Conservation (phyloP, 176 grass and related monocot species). For the Musa schizocarpa region DNA sequence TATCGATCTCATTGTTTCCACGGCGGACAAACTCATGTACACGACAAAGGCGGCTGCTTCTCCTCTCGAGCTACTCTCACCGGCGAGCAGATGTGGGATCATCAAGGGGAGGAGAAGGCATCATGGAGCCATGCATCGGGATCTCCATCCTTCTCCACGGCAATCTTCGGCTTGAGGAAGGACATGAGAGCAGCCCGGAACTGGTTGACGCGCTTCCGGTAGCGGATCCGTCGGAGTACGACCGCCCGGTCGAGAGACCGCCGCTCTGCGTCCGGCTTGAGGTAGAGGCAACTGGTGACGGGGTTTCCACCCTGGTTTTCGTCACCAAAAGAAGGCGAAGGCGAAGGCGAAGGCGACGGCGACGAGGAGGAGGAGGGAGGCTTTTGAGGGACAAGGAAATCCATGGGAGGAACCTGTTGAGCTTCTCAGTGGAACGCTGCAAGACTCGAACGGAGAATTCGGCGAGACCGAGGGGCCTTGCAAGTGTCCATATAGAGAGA, state of each 20-base stretch:
- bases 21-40: too few relatives aligned
- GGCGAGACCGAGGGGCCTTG: too few relatives aligned
- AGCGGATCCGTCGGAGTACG: conserved; percentile 66
- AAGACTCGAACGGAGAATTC: too few relatives aligned
- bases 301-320: not conserved
- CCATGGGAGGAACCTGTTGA: conserved; percentile 20
- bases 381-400: conserved; percentile 33
- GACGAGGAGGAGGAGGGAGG: not conserved
- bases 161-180: conserved; percentile 26
- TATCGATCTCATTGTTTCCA: too few relatives aligned
- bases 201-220: conserved; percentile 50
- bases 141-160: conserved; percentile 21
- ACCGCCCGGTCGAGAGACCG: conserved; percentile 45
- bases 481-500: too few relatives aligned
- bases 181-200: conserved; percentile 29
- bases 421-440: too few relatives aligned
- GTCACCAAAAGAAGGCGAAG: not conserved
- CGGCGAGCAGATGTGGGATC: too few relatives aligned
- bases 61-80: too few relatives aligned
- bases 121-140: conserved; percentile 39
- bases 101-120: conserved; percentile 57
- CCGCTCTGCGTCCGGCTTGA: conserved; percentile 19
- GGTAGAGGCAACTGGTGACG: conserved; percentile 43
- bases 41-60: too few relatives aligned
- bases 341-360: too few relatives aligned